Base-by-base conservation (phyloP, 1,139 yeast genomes). In the Debaryomyces udenii region DNA sequence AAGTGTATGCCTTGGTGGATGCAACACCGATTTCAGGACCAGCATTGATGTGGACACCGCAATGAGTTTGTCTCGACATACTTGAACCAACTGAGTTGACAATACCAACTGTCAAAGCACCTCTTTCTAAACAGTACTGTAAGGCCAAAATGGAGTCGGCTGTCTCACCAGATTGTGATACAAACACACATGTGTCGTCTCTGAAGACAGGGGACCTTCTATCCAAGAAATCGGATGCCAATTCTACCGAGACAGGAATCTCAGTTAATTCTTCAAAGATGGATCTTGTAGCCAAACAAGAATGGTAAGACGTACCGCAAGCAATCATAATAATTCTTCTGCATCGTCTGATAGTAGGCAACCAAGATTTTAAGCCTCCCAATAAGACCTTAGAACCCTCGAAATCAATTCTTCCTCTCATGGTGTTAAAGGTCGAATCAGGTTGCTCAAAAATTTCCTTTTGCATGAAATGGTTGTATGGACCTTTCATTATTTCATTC, bases 11-110 rank as follows among this genome's bases (percentile, higher is more conserved):
- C 72, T 94, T 94, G 38, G 99, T 94, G n/a, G 98, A 90, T 9
- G 99, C 99, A 55, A 94, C 99, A 65, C 99, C 99, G 52, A 94
- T 93, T 72, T 94, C 99, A 31, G 99, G 99, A 50, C 99, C 99
- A 34, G 99, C 99, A 64, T 94, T 94, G 63, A 94, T 91, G 66
- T 94, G 99, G 42, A 94, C 97, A 80, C 99, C 99, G 75, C 99
- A 94, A 68, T 91, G 96, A 31, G 99, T 94, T 59, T 82, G 86
- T 65, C 97, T 83, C 15, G 98, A 91, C 70, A 94, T 89, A 38
- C 94, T 82, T 5, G 99, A 94, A 57, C 99, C 99, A 35, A 94
- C 99, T 50, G 90, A 80, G 59, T 73, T 73, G 41, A 94, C 99
- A 58, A 94, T 87, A 68, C 99, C 99, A 45, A 94, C 95, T 24